Percentiles rank a stretch among this genome's conserved stretches.
phyloP scores from a whole-genome alignment of 306 rosid species.

The Gastrolobium villosum region DNA sequence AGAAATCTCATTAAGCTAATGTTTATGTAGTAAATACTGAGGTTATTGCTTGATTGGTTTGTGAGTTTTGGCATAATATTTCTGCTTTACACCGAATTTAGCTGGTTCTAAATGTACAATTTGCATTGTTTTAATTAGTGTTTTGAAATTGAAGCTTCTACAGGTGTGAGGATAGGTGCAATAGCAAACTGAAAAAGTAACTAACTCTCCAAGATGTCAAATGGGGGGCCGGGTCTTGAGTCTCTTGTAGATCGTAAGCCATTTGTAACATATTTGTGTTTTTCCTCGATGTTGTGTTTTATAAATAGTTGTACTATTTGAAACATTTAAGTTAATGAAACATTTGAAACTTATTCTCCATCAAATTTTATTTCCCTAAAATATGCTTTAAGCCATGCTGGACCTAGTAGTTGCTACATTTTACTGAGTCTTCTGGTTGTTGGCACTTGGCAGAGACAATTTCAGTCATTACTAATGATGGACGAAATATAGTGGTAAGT shows the following conservation, averaged over 20 bases:
- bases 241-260: slow-evolving; percentile 67
- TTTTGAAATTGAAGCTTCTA: not conserved
- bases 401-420: not conserved
- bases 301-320: not conserved
- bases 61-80: not conserved
- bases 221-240: slow-evolving; percentile 67
- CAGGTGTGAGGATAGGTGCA: slow-evolving; percentile 7
- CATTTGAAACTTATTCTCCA: not conserved
- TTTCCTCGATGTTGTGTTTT: not conserved
- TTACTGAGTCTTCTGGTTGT: slow-evolving; percentile 17
- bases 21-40: not conserved
- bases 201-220: slow-evolving; percentile 46
- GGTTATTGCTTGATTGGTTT: not conserved
- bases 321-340: slow-evolving; percentile 15
- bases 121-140: not conserved
- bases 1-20: too few relatives aligned
- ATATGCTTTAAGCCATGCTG: not conserved
- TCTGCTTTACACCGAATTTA: not conserved
- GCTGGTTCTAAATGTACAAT: not conserved
- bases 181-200: not conserved
- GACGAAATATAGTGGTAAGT: slow-evolving; percentile 92
- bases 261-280: not conserved
- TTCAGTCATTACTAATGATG: slow-evolving; percentile 93
- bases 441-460: slow-evolving; percentile 73
- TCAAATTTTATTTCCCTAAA: not conserved